These are phyloP conservation scores for Umbelopsis vinacea DNA, from an alignment of 192 early-diverging fungal species.

Conservation along the genomic window DNA sequence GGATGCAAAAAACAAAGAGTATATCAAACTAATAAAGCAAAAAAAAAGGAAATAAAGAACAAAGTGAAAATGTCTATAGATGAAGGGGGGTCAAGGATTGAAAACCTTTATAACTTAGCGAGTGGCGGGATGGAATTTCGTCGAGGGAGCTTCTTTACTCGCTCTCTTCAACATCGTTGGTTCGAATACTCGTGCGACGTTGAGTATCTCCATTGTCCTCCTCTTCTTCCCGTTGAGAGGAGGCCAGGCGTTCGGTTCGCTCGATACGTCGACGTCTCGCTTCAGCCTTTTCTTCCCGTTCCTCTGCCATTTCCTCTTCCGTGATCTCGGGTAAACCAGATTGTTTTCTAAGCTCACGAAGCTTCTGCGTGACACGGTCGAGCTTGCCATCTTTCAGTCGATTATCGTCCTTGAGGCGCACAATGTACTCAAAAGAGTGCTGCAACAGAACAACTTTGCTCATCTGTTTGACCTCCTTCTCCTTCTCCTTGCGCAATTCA, in stretches of 20 bases:
- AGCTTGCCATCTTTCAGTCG: constrained; percentile 42
- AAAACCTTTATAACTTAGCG: not conserved
- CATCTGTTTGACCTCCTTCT: constrained; percentile 70
- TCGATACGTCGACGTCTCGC: constrained; percentile 4
- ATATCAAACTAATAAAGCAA: too few species aligned
- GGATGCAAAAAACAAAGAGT: too few species aligned
- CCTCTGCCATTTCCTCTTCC: constrained; percentile 30
- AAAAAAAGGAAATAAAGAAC: too few species aligned
- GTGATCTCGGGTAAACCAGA: constrained; percentile 34
- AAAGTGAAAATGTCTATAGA: not conserved
- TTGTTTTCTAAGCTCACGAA: constrained; percentile 27
- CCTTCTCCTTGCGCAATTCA: constrained; percentile 6
- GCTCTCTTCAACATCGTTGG: not conserved
- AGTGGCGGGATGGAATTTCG: not conserved
- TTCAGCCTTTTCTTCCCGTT: constrained; percentile 15
- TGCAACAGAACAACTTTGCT: constrained; percentile 86
- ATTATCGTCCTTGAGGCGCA: constrained; percentile 48
- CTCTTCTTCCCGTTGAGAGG: constrained; percentile 4
- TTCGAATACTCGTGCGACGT: not conserved
- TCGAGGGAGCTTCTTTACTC: not conserved
- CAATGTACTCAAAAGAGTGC: constrained; percentile 67
- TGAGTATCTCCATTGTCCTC: not conserved
- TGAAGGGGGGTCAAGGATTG: not conserved
- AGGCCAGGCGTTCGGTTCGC: constrained; percentile 7
- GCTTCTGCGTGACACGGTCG: constrained; percentile 31